Base-by-base conservation (phyloP, 257 asterid genomes). In the Scutellaria baicalensis region DNA sequence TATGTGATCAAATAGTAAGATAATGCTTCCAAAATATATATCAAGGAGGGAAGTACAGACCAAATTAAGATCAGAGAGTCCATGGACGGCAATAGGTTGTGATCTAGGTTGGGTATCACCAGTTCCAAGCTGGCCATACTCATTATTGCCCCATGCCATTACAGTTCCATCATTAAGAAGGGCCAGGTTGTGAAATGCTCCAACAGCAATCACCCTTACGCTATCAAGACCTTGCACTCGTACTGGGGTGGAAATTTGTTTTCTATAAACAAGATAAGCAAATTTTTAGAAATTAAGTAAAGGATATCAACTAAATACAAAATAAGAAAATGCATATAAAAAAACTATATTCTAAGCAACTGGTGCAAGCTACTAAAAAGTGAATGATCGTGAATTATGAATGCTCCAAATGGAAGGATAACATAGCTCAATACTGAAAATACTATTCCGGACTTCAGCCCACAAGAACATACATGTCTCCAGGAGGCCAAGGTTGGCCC, bases 401-500 rank as follows among this genome's bases (percentile, higher is more conserved):
- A 52, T 40, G 57, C 54, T 55, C 48, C 17, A 36, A 27, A 9
- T 5, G 31, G 9, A 60, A 51, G 42, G 35, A 72, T 47, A 60
- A 60, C 21, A 40, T 1, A 23, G 44, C 42, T 47, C 6, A 14
- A 59, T 44, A 62, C 27, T 14, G 6, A 56, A 27, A 59, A 58
- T 6, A 72, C 54, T 27, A 65, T 13, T 36, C 49, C 14, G 5
- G 52, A 57, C 62, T 69, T 68, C 69, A 59, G 48, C 40, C 14
- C 70, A 59, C 8, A n/a, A 9, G 70, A 78, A 57, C 81, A 33
- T 88, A 94, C 97, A 94, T 94, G 84, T 94, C 99, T 45, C 99
- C 97, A 11, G 99, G 99, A 72, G 99, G 99, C 99, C 99, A 94
- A 70, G 99, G 99, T 71, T 94, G 99, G 74, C 99, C 99, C 99